Evolutionary conservation across 2,329 filamentous ascomycete genomes (phyloP).

Genomic region (Pseudogymnoascus sp.): DNA sequence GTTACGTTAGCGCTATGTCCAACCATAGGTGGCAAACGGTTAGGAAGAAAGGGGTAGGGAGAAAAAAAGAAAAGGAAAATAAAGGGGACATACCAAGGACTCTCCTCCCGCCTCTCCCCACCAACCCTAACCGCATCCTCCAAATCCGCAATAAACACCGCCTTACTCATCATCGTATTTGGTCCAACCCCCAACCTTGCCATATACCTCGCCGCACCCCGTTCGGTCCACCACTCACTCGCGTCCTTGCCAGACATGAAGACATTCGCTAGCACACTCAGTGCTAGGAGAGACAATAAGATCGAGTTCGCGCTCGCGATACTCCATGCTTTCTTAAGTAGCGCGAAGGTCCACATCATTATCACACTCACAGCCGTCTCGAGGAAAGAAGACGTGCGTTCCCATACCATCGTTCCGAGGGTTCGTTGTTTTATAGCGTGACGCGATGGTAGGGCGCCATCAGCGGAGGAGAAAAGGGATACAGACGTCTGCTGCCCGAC

Average conservation of each 20-base stretch:
- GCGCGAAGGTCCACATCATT: conserved; percentile 67
- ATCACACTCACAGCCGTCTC: conserved; percentile 68
- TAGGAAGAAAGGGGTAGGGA: not conserved
- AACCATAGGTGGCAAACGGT: no score
- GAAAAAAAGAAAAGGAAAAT: not conserved
- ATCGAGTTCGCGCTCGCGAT: conserved; percentile 65
- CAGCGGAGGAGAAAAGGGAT: conserved; percentile 46
- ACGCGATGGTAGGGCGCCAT: conserved; percentile 37
- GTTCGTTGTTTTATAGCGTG: conserved; percentile 50
- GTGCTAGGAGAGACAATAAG: conserved; percentile 57
- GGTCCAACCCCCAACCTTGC: conserved; percentile 68
- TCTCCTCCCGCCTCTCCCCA: not conserved
- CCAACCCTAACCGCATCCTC: not conserved
- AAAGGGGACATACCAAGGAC: not conserved
- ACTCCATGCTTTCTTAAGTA: conserved; percentile 55
- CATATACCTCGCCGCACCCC: conserved; percentile 75
- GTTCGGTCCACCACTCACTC: conserved; percentile 77
- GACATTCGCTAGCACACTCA: conserved; percentile 65
- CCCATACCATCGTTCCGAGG: conserved; percentile 61
- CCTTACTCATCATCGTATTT: conserved; percentile 71
- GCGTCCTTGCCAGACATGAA: conserved; percentile 66
- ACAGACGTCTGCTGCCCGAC: conserved; percentile 61
- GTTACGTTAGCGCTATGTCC: no score
- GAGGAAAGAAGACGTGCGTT: conserved; percentile 62
- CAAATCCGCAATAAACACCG: conserved; percentile 75